Base-by-base conservation (phyloP, 345 rosid species). In the Brassica nigra region DNA sequence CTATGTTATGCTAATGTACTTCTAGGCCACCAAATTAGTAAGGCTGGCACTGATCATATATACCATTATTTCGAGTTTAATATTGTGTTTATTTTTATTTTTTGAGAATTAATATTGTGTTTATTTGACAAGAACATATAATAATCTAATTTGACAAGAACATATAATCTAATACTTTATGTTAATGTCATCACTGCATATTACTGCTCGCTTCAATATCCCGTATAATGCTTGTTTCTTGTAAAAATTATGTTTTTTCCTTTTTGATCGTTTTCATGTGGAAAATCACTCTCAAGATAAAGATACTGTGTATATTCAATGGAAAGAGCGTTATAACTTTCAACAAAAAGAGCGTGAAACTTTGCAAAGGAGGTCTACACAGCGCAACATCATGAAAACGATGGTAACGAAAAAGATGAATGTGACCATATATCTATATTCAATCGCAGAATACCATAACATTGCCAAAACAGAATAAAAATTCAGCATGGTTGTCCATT, bases 251-350 rank as follows among this genome's bases (percentile, higher is more conserved):
- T 7, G 39, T 31, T 62, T 62, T 62, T 62, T 14, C 20, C 2
- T 30, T 20, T 58, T 58, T 58, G 63, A 23, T 58, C n/a, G 63
- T 58, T 58, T 58, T 58, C 9, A 15, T 29, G 65, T 28, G 68
- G 72, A 20, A 71, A 65, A 66, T 71, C 68, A 78, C 29, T 39
- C 37, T 73, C 73, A 57, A 72, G 36, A 58, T 66, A 66, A 78
- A 78, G 68, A 78, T 39, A 36, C 68, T 66, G 68, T 71, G 14
- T 18, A 59, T 55, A 66, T 79, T 73, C 78, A 67, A 73, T 73
- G 78, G 63, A 55, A 73, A 59, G 42, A 44, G 55, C 9, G 7
- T 31, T 20, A 59, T n/a, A 58, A 57, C 82, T 44, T 79, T 73
- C 28, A 33, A 62, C 73, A 20, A 42, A 73, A 79, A 66, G 65